phyloP scores from a whole-genome alignment of 768 basidiomycete species.

The Tephrocybe sp. region DNA sequence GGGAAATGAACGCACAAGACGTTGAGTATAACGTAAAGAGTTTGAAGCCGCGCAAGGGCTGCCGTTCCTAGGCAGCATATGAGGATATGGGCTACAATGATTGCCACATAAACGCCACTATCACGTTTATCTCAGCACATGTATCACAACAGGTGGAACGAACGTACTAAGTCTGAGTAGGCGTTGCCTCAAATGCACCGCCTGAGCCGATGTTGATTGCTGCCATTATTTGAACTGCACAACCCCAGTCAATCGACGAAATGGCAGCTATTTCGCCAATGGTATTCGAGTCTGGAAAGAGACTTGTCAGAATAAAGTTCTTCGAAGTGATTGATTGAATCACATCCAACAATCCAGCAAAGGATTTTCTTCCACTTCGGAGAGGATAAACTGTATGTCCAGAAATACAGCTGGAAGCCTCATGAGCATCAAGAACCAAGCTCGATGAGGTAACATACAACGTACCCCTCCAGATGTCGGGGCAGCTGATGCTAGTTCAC shows the following conservation, averaged over 20 bases:
- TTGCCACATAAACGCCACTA: slow-evolving; percentile 66
- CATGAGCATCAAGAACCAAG: background rate
- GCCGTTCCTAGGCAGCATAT: slow-evolving; percentile 70
- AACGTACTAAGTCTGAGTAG: slow-evolving; percentile 31
- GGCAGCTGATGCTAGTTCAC: slow-evolving; percentile 66
- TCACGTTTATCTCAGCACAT: background rate
- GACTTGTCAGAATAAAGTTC: slow-evolving; percentile 3
- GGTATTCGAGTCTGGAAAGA: slow-evolving; percentile 48
- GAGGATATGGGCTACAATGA: slow-evolving; percentile 62
- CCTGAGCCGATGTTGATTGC: slow-evolving; percentile 40
- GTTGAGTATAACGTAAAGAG: slow-evolving; percentile 66
- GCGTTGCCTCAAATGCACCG: slow-evolving; percentile 26
- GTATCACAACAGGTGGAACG: background rate
- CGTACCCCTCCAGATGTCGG: slow-evolving; percentile 69
- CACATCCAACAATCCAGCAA: slow-evolving; percentile 70
- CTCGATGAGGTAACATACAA: background rate
- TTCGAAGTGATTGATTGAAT: background rate
- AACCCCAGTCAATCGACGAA: slow-evolving; percentile 62
- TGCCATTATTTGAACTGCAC: slow-evolving; percentile 56
- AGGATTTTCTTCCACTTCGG: slow-evolving; percentile 57
- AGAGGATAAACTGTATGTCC: slow-evolving; percentile 60
- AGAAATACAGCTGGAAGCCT: slow-evolving; percentile 54
- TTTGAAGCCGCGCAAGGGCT: slow-evolving; percentile 67
- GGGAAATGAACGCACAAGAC: slow-evolving; percentile 48
- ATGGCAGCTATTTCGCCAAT: slow-evolving; percentile 42